Base-by-base conservation (phyloP, 306 rosid species). In the Lathyrus tuberosus region DNA sequence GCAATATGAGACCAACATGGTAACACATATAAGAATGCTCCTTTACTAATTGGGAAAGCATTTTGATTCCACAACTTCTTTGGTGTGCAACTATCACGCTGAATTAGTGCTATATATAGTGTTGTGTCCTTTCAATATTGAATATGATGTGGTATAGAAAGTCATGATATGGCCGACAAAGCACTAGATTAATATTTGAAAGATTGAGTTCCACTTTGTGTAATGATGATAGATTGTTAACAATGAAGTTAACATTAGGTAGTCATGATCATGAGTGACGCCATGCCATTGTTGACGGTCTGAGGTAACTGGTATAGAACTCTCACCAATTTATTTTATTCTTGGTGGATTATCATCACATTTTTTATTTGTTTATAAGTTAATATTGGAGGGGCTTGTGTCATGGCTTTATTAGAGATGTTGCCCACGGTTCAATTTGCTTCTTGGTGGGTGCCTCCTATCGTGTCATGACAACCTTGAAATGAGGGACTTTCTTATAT, bases 161-260 rank as follows among this genome's bases (percentile, higher is more conserved):
- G 18, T 59, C 24, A 44, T 69, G 40, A 16, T 62, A 52, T 86
- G 90, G 90, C 90, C 80, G 91, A 86, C 91, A 37, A 70, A 28
- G 70, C 52, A 54, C 37, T 78, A 16, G 61, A 60, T 66, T 62
- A 37, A 46, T 44, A 47, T 52, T 73, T 73, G 83, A 76, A 78
- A 65, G 47, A 6, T 37, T 63, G 18, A 28, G 40, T 57, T 60
- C 84, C 86, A 82, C 86, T 79, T 35, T 17, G 69, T 37, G 28
- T 60, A 68, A 68, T 17, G 70, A 20, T 72, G 41, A 33, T 20
- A 20, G 22, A 20, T 20, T 20, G 22, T 20, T 60, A 68, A 68
- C 30, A 63, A 20, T 72, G 41, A 33, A 61, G n/a, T 48, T 62
- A 42, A 33, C 49, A 30, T 31, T 17, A 12, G 46, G 20, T 30